Conservation (phyloP, 192 early-diverging fungal species). For the Chytriomyces confervae region DNA sequence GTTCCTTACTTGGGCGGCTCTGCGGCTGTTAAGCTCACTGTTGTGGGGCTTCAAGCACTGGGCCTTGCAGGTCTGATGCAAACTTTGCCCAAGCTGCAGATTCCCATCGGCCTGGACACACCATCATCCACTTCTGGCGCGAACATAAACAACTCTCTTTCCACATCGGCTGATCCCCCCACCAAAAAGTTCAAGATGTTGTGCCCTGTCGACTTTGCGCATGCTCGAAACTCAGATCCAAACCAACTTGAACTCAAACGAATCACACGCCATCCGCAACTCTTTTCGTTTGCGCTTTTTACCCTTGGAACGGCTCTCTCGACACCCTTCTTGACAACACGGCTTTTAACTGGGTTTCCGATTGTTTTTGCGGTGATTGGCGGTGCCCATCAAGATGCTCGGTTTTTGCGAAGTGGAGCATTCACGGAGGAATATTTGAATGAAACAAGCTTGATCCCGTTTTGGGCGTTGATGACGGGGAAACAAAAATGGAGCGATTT, state of each 20-base stretch:
- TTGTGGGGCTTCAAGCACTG: constrained; percentile 18
- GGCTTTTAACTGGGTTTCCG: constrained; percentile 40
- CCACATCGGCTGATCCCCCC: background rate
- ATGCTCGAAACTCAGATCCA: constrained; percentile 9
- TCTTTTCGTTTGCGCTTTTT: constrained; percentile 36
- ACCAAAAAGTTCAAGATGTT: constrained; percentile 1
- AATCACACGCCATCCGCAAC: constrained; percentile 39
- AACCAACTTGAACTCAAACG: constrained; percentile 32
- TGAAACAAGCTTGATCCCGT: constrained; percentile 42
- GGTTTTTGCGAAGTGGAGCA: constrained; percentile 31
- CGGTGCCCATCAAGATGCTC: constrained; percentile 44
- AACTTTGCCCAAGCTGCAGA: constrained; percentile 26
- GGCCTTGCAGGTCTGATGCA: constrained; percentile 9
- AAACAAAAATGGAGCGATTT: constrained; percentile 35
- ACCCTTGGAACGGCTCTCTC: constrained; percentile 36
- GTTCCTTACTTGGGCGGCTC: background rate
- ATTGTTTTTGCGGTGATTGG: constrained; percentile 45
- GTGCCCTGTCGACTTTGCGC: constrained; percentile 31
- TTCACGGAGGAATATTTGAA: constrained; percentile 3
- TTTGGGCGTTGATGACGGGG: constrained; percentile 34
- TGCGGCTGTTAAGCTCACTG: background rate
- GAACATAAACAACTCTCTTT: background rate
- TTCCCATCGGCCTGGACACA: background rate
- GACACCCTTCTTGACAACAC: constrained; percentile 30
- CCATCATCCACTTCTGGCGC: background rate